Conservation (phyloP, 2,329 filamentous ascomycete species). For the Exophiala sp. region DNA sequence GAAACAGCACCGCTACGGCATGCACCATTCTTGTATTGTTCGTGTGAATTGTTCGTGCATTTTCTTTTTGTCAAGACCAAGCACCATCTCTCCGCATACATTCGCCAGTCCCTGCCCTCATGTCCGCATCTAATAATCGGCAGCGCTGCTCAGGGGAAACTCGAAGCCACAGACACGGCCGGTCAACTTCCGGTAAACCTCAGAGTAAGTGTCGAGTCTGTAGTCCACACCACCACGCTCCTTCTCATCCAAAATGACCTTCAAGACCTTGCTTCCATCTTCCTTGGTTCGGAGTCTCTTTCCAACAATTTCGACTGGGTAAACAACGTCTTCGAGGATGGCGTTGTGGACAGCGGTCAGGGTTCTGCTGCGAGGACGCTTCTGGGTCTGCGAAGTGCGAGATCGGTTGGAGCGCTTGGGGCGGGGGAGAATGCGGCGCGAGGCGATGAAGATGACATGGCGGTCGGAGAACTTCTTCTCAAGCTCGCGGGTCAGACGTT, state of each 20-base stretch:
- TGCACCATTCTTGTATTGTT: not conserved
- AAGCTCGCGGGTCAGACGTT: conserved; percentile 98
- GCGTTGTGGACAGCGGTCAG: conserved; percentile 98
- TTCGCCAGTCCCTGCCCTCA: not conserved
- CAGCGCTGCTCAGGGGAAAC: conserved; percentile 78
- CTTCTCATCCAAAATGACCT: conserved; percentile 99
- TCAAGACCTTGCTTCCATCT: conserved; percentile 96
- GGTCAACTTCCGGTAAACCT: conserved; percentile 98
- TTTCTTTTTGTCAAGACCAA: not conserved
- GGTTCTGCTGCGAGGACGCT: conserved; percentile 95
- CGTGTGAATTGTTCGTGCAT: not conserved
- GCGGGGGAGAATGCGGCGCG: conserved; percentile 96
- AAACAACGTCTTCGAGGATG: conserved; percentile 96
- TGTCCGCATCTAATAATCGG: conserved; percentile 66
- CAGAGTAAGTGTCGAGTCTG: conserved; percentile 97
- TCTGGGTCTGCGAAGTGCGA: conserved; percentile 95
- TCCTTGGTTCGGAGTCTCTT: conserved; percentile 98
- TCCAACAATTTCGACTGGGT: conserved; percentile 99
- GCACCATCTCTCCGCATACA: not conserved
- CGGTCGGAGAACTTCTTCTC: conserved; percentile 99
- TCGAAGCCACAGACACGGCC: conserved; percentile 96
- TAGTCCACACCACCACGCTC: conserved; percentile 99
- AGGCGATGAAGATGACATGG: conserved; percentile 97
- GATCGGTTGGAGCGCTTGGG: conserved; percentile 97
- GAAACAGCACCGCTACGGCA: not conserved